phyloP scores from a whole-genome alignment of 2,329 filamentous ascomycete genomes.

The Domatiomyces catenatus region DNA sequence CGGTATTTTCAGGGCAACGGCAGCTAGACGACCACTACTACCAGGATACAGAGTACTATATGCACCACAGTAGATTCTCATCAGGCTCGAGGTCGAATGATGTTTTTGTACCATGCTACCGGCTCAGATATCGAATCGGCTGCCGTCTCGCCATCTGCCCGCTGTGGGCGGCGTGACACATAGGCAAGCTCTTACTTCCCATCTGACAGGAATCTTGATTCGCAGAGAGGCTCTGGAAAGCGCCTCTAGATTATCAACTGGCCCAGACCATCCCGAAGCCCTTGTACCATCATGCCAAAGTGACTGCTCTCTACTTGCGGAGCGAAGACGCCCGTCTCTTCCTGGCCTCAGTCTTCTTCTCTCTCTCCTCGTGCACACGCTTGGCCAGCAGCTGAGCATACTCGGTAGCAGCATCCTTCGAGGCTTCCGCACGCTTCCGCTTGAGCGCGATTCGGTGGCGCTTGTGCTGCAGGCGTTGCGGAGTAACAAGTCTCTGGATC shows the following conservation, averaged over 20 bases:
- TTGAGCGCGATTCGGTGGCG: conserved; percentile 95
- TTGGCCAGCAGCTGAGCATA: conserved; percentile 92
- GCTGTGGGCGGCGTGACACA: neutral
- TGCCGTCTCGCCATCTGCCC: neutral
- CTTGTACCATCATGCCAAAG: neutral
- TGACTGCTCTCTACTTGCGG: conserved; percentile 51
- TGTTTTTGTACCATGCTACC: neutral
- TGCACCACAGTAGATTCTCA: neutral
- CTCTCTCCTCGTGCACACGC: conserved; percentile 93
- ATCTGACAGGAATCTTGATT: neutral
- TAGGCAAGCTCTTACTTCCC: neutral
- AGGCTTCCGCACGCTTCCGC: conserved; percentile 89
- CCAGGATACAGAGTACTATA: no score
- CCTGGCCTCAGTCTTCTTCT: conserved; percentile 79
- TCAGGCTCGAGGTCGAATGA: neutral
- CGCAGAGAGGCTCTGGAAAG: neutral
- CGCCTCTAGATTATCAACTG: neutral
- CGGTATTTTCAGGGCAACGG: neutral
- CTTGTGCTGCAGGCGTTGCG: conserved; percentile 99
- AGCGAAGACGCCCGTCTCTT: conserved; percentile 96
- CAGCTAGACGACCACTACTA: no score
- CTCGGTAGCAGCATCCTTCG: conserved; percentile 98
- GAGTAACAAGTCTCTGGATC: conserved; percentile 98
- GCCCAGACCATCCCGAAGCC: neutral
- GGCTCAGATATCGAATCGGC: neutral